A percentile compares a stretch with the other conserved stretches of the same genome.
These are phyloP conservation scores for Trichosporon asahii DNA, from an alignment of 1,284 basidiomycete genomes.

Conservation along the genomic window DNA sequence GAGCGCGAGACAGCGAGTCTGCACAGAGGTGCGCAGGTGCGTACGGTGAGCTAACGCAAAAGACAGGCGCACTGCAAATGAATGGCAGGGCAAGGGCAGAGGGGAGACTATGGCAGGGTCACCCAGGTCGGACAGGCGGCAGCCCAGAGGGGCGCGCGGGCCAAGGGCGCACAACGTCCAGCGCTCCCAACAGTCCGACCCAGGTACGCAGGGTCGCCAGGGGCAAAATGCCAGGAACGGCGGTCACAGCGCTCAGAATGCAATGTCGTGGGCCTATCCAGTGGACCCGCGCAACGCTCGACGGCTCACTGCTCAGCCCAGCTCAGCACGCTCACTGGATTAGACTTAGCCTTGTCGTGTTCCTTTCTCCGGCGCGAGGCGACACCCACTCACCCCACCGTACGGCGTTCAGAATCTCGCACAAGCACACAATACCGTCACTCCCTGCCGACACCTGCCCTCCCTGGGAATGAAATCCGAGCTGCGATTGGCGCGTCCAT, in stretches of 20 bases:
- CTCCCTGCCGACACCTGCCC: background rate
- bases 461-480: background rate
- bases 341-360: background rate
- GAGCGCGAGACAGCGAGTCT: background rate
- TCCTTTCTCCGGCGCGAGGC: background rate
- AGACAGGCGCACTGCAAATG: constrained; percentile 4
- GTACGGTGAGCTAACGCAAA: constrained; percentile 3
- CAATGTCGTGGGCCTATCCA: background rate
- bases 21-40: background rate
- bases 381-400: background rate
- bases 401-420: background rate
- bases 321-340: background rate
- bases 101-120: background rate
- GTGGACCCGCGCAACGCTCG: background rate
- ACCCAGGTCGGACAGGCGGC: too few species aligned
- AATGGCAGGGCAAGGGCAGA: background rate
- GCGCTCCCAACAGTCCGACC: background rate
- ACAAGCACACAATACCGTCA: background rate
- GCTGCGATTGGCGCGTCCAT: constrained; percentile 3
- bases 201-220: background rate
- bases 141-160: background rate
- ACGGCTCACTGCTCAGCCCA: background rate
- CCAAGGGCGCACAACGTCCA: background rate
- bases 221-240: background rate
- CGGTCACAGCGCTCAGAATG: constrained; percentile 3